phyloP scores from a whole-genome alignment of 495 filamentous ascomycete genomes.

The Neurospora cerealis region DNA sequence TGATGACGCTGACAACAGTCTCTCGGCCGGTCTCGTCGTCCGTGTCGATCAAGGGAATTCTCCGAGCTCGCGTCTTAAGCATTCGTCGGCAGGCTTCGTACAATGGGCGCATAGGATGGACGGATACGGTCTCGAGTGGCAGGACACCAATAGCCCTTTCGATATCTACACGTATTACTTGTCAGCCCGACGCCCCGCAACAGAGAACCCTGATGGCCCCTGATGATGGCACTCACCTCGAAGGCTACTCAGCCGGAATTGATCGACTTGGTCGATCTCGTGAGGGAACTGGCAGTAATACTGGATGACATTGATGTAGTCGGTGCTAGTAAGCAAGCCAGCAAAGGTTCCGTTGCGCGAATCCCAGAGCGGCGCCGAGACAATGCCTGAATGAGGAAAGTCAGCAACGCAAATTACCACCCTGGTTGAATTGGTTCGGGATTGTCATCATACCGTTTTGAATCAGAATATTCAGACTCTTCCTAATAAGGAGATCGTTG shows the following conservation, averaged over 20 bases:
- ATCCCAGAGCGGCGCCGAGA: constrained; percentile 97
- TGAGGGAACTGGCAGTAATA: constrained; percentile 99
- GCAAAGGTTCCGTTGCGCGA: constrained; percentile 89
- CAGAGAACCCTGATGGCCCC: background rate
- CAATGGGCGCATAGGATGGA: constrained; percentile 77
- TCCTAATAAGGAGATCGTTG: constrained; percentile 88
- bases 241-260: constrained; percentile 88
- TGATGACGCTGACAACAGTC: constrained; percentile 93
- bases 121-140: constrained; percentile 90
- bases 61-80: constrained; percentile 83
- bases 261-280: constrained; percentile 76
- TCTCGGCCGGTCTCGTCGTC: constrained; percentile 90
- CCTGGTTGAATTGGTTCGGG: background rate
- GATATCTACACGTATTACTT: constrained; percentile 52
- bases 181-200: constrained; percentile 5
- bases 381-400: constrained; percentile 60
- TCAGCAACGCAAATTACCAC: constrained; percentile 8
- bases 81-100: constrained; percentile 94
- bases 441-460: constrained; percentile 68
- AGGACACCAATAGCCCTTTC: constrained; percentile 85
- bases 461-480: constrained; percentile 92
- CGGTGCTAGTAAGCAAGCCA: constrained; percentile 85
- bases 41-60: constrained; percentile 87
- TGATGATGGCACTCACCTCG: constrained; percentile 49
- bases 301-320: constrained; percentile 98